A percentile compares a stretch with the other conserved stretches of the same genome.
phyloP scores from a whole-genome alignment of 352 stramenopile species.

The Globisporangium paroecandrum region DNA sequence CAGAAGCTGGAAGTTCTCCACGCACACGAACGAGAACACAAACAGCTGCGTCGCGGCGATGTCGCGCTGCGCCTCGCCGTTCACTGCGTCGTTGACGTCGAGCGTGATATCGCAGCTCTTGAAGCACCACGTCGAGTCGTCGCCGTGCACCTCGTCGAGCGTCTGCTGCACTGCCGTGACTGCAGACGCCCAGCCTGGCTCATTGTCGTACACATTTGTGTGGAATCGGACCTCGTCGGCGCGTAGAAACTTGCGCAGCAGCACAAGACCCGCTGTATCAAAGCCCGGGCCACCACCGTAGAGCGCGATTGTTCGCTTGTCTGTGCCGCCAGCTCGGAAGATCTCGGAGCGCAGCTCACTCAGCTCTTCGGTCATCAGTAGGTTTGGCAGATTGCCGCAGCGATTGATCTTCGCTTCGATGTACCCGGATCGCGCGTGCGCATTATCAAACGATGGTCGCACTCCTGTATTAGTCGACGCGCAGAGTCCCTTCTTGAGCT shows the following conservation, averaged over 20 bases:
- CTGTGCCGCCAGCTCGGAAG: slow-evolving; percentile 22
- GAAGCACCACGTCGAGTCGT: slow-evolving; percentile 34
- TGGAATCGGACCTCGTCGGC: slow-evolving; percentile 42
- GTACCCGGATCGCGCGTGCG: slow-evolving; percentile 56
- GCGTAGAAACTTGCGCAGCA: slow-evolving; percentile 55
- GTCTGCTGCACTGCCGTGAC: slow-evolving; percentile 33
- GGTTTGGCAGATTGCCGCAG: slow-evolving; percentile 57
- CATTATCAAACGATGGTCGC: slow-evolving; percentile 60
- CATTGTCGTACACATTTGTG: slow-evolving; percentile 67
- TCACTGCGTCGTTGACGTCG: slow-evolving; percentile 32
- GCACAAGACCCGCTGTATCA: slow-evolving; percentile 48
- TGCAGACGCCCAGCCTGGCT: slow-evolving; percentile 49
- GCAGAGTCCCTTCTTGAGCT: slow-evolving; percentile 55
- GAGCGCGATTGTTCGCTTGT: slow-evolving; percentile 27
- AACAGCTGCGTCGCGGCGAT: slow-evolving; percentile 38
- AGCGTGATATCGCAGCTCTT: slow-evolving; percentile 62
- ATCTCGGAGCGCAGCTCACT: slow-evolving; percentile 45
- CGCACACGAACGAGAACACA: slow-evolving; percentile 71
- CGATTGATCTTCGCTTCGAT: slow-evolving; percentile 68
- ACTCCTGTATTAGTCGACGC: slow-evolving; percentile 62
- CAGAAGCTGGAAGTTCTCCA: slow-evolving; percentile 64
- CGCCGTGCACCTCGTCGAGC: slow-evolving; percentile 23
- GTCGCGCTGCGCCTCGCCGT: slow-evolving; percentile 28
- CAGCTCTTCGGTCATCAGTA: slow-evolving; percentile 53
- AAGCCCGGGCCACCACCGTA: slow-evolving; percentile 65